These are phyloP conservation scores for Jatropha podagrica DNA, from an alignment of 441 rosid genomes.

Conservation along the genomic window DNA sequence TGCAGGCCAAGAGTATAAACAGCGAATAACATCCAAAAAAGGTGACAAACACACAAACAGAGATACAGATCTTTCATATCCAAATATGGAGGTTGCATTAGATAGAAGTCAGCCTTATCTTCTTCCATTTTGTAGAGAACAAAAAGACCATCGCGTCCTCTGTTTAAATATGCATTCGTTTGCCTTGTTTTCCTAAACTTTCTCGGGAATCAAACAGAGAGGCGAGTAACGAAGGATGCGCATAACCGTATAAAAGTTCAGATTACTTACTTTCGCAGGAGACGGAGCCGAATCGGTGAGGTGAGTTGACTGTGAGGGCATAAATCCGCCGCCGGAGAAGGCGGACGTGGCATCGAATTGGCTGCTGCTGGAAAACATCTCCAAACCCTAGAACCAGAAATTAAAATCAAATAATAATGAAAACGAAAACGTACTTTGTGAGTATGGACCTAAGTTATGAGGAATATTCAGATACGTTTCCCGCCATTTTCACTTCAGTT, in stretches of 20 bases:
- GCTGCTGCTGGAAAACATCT: conserved; percentile 52
- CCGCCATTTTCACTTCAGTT: conserved; percentile 28
- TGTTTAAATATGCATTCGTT: not conserved
- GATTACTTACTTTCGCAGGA: conserved; percentile 46
- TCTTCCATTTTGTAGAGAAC: not conserved
- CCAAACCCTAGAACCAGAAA: conserved; percentile 23
- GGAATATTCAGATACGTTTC: conserved; percentile 6
- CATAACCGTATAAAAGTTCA: not conserved
- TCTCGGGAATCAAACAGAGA: conserved; percentile 8
- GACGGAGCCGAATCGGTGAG: conserved; percentile 46
- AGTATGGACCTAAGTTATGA: not conserved
- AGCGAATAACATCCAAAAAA: conserved; percentile 16
- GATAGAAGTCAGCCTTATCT: not conserved
- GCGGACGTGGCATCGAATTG: conserved; percentile 51
- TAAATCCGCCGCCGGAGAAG: conserved; percentile 63
- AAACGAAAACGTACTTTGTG: too few species aligned
- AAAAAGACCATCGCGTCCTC: not conserved
- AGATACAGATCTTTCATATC: not conserved
- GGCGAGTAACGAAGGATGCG: too few species aligned
- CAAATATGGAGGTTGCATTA: not conserved
- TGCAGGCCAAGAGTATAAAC: too few species aligned
- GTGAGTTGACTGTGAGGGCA: conserved; percentile 62
- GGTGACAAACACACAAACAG: not conserved
- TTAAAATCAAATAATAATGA: too few species aligned
- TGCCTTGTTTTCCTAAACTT: not conserved